Evolutionary conservation across 2,329 filamentous ascomycete genomes (phyloP).

Genomic region (Geosmithia putterillii): DNA sequence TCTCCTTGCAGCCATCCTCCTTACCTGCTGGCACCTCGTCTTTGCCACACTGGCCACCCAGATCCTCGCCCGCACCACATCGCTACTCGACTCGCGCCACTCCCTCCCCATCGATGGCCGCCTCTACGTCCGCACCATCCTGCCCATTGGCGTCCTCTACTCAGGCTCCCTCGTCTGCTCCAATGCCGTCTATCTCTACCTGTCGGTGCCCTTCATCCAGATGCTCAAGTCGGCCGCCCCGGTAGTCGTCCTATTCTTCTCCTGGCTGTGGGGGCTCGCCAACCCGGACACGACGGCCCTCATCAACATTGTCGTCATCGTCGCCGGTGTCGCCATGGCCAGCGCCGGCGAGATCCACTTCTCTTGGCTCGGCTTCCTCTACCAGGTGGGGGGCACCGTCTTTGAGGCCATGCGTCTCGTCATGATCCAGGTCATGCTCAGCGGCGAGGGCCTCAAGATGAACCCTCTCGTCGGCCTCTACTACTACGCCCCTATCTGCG

Average conservation of each 20-base stretch:
- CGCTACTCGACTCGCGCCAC: conserved; percentile 49
- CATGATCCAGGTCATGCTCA: conserved; percentile 77
- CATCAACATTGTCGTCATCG: conserved; percentile 37
- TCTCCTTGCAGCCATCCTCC: conserved; percentile 31
- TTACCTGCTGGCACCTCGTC: conserved; percentile 56
- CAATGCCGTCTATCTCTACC: conserved; percentile 56
- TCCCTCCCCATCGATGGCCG: conserved; percentile 47
- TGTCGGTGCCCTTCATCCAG: conserved; percentile 57
- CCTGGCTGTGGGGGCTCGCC: conserved; percentile 46
- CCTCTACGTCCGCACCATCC: conserved; percentile 49
- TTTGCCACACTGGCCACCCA: conserved; percentile 57
- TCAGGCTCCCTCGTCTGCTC: conserved; percentile 53
- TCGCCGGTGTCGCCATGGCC: conserved; percentile 37
- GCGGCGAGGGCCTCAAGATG: conserved; percentile 69
- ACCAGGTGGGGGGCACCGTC: conserved; percentile 62
- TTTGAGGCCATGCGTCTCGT: conserved; percentile 74
- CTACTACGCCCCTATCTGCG: conserved; percentile 81
- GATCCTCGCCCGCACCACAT: conserved; percentile 50
- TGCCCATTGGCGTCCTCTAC: conserved; percentile 56
- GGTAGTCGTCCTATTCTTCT: conserved; percentile 52
- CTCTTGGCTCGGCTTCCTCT: conserved; percentile 51
- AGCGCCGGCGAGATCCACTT: conserved; percentile 56
- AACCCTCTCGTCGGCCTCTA: conserved; percentile 79
- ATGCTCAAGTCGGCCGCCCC: conserved; percentile 60
- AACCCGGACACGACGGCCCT: conserved; percentile 30